Evolutionary conservation across 169 alveolate species (phyloP).

Genomic region (Theileria equi): DNA sequence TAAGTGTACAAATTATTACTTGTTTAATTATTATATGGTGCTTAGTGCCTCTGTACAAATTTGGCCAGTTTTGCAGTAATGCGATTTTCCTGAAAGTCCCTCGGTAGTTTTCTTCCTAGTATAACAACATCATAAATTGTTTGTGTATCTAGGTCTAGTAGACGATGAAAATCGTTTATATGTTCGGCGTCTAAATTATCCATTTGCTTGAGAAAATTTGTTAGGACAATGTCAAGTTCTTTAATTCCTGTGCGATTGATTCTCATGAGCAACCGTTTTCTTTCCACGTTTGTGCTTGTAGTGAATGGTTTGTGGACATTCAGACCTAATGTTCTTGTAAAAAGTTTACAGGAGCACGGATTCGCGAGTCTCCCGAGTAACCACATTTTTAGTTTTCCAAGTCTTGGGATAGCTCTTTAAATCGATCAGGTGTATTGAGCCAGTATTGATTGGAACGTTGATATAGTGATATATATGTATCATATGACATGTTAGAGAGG

Average conservation of each 20-base stretch:
- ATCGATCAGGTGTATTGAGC: conserved; percentile 24
- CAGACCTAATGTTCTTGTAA: neutral
- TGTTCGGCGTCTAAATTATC: neutral
- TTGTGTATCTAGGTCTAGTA: conserved; percentile 14
- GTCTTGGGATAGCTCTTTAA: conserved; percentile 8
- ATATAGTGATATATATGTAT: conserved; percentile 66
- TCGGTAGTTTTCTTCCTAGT: too few species aligned
- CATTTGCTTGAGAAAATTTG: conserved; percentile 10
- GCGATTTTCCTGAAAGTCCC: conserved; percentile 8
- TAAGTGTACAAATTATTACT: neutral
- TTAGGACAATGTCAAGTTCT: conserved; percentile 47
- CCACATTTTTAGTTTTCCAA: conserved; percentile 5
- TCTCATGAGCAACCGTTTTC: conserved; percentile 31
- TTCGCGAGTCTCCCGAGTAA: neutral
- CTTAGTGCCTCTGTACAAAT: neutral
- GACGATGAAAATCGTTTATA: neutral
- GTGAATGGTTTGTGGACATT: too few species aligned
- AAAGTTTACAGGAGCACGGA: neutral
- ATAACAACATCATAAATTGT: conserved; percentile 11
- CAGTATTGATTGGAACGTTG: conserved; percentile 53
- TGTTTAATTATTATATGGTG: neutral
- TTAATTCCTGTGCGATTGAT: conserved; percentile 60
- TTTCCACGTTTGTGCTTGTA: neutral
- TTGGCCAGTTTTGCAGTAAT: too few species aligned
- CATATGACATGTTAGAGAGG: conserved; percentile 73